Evolutionary conservation across 768 basidiomycete genomes (phyloP), one percentile per base, ranked within the genome.

Genomic region (Boletus insuetus): DNA sequence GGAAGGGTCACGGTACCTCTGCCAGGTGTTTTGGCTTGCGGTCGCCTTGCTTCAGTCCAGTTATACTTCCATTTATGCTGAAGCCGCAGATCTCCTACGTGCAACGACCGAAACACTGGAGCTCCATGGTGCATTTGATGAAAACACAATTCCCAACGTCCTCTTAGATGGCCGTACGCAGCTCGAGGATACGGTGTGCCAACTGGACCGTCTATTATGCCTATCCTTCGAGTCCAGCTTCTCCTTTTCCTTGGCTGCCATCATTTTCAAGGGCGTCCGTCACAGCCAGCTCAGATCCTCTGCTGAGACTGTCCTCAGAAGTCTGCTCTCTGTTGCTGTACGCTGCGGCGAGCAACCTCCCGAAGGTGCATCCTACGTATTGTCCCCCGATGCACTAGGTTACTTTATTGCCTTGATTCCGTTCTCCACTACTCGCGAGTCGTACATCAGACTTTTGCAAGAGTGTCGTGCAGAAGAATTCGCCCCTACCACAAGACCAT

Each of bases 201-300:
- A 91, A 64, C 75, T 96, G 31, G 93, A 95, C 59, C 79, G 82
- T 37, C 71, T 87, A 41, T 74, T 91, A 16, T 82, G 83, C 38
- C 72, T 96, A 26, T 89, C 88, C 0, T 95, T 94, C 72, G 86
- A 89, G 37, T 71, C 73, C 22, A 87, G 77, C 67, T 89, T 93
- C 72, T 89, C 90, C 8, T 91, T 95, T 71, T 85, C 89, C 13
- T 71, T 97, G 19, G 85, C 91, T 2, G 78, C 90, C 0, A 80
- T 92, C 59, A 82, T 96, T 45, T 91, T 94, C 80, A 94, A 94
- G 66, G 93, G 92, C 39, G 73, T 94, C 52, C 83, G 93, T 24
- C 84, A 86, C 60, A 77, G 83, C 3, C 75, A 78, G 4, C 78
- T 91, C 59, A 82, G 75, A 49, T 82, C 83, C 8, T 77, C 82